phyloP scores from a whole-genome alignment of 2,329 filamentous ascomycete species.

The Microthyrium microscopicum region DNA sequence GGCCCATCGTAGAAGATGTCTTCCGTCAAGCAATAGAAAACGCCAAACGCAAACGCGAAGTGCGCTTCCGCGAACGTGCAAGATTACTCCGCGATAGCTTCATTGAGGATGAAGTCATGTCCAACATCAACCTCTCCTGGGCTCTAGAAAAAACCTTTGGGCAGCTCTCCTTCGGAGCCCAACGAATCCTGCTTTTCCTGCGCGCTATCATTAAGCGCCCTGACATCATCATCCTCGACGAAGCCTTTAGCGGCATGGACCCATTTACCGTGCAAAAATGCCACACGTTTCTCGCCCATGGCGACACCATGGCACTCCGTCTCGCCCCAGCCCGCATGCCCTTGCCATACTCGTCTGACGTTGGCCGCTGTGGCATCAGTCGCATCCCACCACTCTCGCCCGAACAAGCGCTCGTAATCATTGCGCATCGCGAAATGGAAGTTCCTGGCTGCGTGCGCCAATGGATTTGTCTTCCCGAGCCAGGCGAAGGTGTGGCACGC shows the following conservation, averaged over 20 bases:
- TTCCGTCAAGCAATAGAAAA: not conserved
- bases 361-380: conserved; percentile 23
- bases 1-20: not conserved
- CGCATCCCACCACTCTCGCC: conserved; percentile 46
- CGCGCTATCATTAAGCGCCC: conserved; percentile 28
- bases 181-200: conserved; percentile 73
- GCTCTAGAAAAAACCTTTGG: conserved; percentile 53
- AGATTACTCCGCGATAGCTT: too few relatives aligned
- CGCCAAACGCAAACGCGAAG: not conserved
- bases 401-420: conserved; percentile 72
- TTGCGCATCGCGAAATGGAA: conserved; percentile 81
- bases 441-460: conserved; percentile 69
- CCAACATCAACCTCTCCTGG: conserved; percentile 31
- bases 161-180: conserved; percentile 60
- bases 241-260: conserved; percentile 35
- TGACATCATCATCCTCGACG: conserved; percentile 33
- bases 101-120: not conserved
- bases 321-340: conserved; percentile 11
- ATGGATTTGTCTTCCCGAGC: conserved; percentile 73
- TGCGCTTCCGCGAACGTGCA: not conserved
- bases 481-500: conserved; percentile 43
- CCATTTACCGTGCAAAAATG: conserved; percentile 64
- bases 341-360: conserved; percentile 23
- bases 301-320: conserved; percentile 21
- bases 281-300: conserved; percentile 52